Percentiles rank a stretch among this genome's conserved stretches.
Conservation (phyloP, 352 stramenopile genomes). For the Globisporangium cystogenes region DNA sequence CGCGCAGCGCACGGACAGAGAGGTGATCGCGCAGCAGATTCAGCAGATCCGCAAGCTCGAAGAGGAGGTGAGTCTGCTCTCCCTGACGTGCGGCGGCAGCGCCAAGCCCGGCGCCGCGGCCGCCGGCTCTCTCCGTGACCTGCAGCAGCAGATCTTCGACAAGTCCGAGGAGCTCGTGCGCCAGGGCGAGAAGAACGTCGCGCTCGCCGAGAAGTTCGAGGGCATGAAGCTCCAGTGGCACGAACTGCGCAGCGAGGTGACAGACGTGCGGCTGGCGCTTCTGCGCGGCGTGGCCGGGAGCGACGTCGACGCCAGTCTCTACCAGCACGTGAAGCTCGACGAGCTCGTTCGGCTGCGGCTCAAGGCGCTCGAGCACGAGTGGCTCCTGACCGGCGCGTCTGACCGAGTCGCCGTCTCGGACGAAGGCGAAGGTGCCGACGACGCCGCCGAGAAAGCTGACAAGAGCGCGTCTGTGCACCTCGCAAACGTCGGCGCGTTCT, state of each 20-base stretch:
- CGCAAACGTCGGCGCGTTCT: conserved; percentile 56
- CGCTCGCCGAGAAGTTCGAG: conserved; percentile 33
- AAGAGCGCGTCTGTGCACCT: conserved; percentile 26
- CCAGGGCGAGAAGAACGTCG: conserved; percentile 67
- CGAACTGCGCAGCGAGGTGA: conserved; percentile 45
- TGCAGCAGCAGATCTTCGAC: conserved; percentile 66
- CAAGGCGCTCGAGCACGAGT: conserved; percentile 58
- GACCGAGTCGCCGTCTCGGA: background rate
- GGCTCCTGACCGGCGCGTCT: conserved; percentile 27
- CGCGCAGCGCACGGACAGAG: conserved; percentile 18
- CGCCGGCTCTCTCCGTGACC: conserved; percentile 26
- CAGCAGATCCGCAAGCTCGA: conserved; percentile 37
- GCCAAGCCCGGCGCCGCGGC: conserved; percentile 19
- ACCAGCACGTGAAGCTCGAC: conserved; percentile 62
- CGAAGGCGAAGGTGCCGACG: background rate
- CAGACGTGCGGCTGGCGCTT: conserved; percentile 36
- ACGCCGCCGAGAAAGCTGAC: background rate
- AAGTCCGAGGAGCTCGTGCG: conserved; percentile 73
- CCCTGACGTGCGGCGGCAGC: conserved; percentile 17
- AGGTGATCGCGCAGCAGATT: conserved; percentile 23
- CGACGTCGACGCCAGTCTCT: conserved; percentile 42
- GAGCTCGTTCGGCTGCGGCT: conserved; percentile 69
- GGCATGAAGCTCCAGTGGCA: conserved; percentile 36
- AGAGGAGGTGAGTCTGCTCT: conserved; percentile 44
- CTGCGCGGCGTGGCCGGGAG: conserved; percentile 53